phyloP scores from a whole-genome alignment of 108 stramenopile genomes.

The Cyclotella cryptica region DNA sequence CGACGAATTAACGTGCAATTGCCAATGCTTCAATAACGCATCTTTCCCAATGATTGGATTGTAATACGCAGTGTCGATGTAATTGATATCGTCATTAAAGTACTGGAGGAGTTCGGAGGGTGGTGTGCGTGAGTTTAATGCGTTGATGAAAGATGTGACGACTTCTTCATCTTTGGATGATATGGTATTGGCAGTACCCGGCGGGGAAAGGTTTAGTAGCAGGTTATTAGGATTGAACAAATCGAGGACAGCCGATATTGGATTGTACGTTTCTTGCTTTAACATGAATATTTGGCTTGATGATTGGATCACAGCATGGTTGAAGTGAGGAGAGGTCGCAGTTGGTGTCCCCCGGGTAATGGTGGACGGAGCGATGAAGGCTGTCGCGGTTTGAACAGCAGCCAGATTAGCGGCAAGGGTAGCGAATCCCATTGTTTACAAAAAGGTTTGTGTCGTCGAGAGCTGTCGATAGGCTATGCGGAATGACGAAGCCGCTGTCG shows the following conservation, averaged over 20 bases:
- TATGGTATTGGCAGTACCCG: background rate
- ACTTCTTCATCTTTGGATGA: slow-evolving; percentile 12
- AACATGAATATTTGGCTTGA: background rate
- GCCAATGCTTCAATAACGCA: slow-evolving; percentile 28
- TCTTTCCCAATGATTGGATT: slow-evolving; percentile 42
- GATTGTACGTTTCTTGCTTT: background rate
- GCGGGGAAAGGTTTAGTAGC: background rate
- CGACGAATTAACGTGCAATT: slow-evolving; percentile 33
- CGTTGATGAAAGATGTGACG: slow-evolving; percentile 36
- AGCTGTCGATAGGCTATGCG: background rate
- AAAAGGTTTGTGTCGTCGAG: background rate
- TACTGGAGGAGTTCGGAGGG: slow-evolving; percentile 16
- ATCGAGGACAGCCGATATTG: slow-evolving; percentile 16
- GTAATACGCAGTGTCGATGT: slow-evolving; percentile 42
- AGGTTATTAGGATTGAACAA: slow-evolving; percentile 11
- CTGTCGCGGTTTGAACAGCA: background rate
- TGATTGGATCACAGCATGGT: background rate
- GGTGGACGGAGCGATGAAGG: background rate
- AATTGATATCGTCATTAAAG: slow-evolving; percentile 34
- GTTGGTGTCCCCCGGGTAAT: background rate
- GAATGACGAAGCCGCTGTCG: too few relatives aligned
- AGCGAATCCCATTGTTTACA: background rate
- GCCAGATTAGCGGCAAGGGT: background rate
- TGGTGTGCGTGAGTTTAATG: slow-evolving; percentile 29
- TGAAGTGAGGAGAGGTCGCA: background rate